A percentile compares a stretch with the other conserved stretches of the same genome.
These are phyloP conservation scores for Sporobolomyces phaffii DNA, from an alignment of 768 basidiomycete species.

Conservation along the genomic window DNA sequence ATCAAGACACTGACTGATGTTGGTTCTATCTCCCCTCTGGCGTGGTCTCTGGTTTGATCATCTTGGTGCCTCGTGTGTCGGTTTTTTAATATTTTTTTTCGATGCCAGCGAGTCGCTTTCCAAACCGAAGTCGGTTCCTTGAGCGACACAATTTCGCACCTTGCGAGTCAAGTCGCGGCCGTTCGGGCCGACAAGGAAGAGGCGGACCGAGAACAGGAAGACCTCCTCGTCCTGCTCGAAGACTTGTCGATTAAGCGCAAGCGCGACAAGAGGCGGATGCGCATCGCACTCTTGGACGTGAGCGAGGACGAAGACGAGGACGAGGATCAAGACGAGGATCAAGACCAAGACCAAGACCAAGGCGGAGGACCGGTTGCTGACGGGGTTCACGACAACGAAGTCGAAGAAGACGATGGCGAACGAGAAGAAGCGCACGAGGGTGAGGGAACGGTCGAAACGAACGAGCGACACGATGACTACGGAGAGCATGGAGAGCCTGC, in stretches of 20 bases:
- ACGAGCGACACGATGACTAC: neutral
- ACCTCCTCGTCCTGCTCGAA: conserved; percentile 84
- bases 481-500: too few species aligned
- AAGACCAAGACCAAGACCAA: neutral
- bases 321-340: conserved; percentile 59
- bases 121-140: conserved; percentile 23
- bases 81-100: too few species aligned
- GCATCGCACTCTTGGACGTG: conserved; percentile 70
- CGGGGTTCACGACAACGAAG: neutral
- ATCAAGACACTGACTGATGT: too few species aligned
- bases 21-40: too few species aligned
- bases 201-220: conserved; percentile 92
- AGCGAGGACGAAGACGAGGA: conserved; percentile 70
- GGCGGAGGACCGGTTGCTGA: neutral
- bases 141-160: conserved; percentile 6
- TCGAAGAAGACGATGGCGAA: too few species aligned
- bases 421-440: neutral
- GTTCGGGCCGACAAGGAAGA: conserved; percentile 60
- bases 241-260: conserved; percentile 80
- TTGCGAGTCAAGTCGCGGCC: neutral
- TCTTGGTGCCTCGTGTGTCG: too few species aligned
- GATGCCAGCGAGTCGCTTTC: conserved; percentile 27
- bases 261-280: conserved; percentile 72
- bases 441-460: neutral
- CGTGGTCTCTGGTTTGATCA: too few species aligned